These are phyloP conservation scores for Bacidia gigantensis DNA, from an alignment of 495 filamentous ascomycete species.

Conservation along the genomic window DNA sequence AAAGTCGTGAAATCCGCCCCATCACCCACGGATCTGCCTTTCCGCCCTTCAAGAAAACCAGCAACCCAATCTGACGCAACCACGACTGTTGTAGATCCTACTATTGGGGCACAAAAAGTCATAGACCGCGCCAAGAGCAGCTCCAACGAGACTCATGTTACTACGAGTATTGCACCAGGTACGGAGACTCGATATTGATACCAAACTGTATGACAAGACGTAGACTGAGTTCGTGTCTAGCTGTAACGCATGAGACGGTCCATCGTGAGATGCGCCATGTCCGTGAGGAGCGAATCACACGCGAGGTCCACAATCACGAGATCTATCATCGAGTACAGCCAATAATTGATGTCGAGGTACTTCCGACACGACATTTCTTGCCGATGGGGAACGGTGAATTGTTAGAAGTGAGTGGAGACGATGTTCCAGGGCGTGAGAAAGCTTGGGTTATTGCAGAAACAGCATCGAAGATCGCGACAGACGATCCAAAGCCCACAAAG, in stretches of 20 bases:
- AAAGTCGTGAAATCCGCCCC: background rate
- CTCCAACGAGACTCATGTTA: slow-evolving; percentile 17
- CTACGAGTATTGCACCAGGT: slow-evolving; percentile 21
- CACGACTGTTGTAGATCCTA: no score
- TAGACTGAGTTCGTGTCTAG: slow-evolving; percentile 22
- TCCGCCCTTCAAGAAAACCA: background rate
- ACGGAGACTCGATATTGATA: background rate
- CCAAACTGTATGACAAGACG: background rate
- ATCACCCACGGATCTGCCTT: background rate
- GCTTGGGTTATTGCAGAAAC: slow-evolving; percentile 24
- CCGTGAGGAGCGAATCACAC: slow-evolving; percentile 34
- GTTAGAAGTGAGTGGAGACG: slow-evolving; percentile 17
- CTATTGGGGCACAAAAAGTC: slow-evolving; percentile 11
- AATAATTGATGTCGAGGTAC: slow-evolving; percentile 35
- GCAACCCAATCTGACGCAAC: no score
- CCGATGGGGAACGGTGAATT: slow-evolving; percentile 22
- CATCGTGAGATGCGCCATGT: slow-evolving; percentile 32
- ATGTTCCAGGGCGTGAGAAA: slow-evolving; percentile 20
- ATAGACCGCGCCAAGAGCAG: slow-evolving; percentile 14
- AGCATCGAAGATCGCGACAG: slow-evolving; percentile 24
- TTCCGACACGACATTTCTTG: slow-evolving; percentile 21
- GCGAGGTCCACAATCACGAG: slow-evolving; percentile 44
- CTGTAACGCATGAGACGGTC: slow-evolving; percentile 41
- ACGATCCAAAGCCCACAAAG: slow-evolving; percentile 26
- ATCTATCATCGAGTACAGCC: slow-evolving; percentile 39